Percentiles rank a stretch among this genome's conserved stretches.
Conservation (phyloP, 2,329 filamentous ascomycete genomes). For the Cercospora sp. region DNA sequence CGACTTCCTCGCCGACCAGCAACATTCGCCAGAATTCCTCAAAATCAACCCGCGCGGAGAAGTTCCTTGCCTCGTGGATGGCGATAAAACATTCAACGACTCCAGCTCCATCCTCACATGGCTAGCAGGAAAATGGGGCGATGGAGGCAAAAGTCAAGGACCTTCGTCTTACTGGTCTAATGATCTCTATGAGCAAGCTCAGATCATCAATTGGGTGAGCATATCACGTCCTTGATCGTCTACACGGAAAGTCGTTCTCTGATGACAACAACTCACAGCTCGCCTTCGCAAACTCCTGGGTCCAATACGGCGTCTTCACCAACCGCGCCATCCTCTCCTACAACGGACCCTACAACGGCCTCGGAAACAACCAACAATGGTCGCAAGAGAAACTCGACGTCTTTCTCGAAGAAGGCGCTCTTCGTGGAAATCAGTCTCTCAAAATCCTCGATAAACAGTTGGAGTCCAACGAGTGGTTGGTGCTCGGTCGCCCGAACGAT, state of each 20-base stretch:
- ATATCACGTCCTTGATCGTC: not conserved
- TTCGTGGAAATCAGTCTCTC: not conserved
- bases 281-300: conserved; percentile 15
- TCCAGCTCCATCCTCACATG: not conserved
- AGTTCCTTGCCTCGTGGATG: not conserved
- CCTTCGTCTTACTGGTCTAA: not conserved
- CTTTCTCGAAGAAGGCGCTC: conserved; percentile 32
- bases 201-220: not conserved
- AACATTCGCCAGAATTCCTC: conserved; percentile 17
- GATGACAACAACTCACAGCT: not conserved
- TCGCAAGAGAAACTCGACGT: conserved; percentile 59
- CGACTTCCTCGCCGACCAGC: conserved; percentile 15
- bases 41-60: conserved; percentile 12
- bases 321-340: conserved; percentile 28
- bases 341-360: conserved; percentile 23
- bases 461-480: not conserved
- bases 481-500: conserved; percentile 23
- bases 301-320: conserved; percentile 23
- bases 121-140: not conserved
- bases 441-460: not conserved
- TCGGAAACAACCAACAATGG: conserved; percentile 52
- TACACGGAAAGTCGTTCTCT: not conserved
- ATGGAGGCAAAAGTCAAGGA: not conserved
- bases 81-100: not conserved
- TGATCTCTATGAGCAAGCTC: not conserved